These are phyloP conservation scores for Citrus maxima DNA, from an alignment of 345 rosid species.

Conservation along the genomic window DNA sequence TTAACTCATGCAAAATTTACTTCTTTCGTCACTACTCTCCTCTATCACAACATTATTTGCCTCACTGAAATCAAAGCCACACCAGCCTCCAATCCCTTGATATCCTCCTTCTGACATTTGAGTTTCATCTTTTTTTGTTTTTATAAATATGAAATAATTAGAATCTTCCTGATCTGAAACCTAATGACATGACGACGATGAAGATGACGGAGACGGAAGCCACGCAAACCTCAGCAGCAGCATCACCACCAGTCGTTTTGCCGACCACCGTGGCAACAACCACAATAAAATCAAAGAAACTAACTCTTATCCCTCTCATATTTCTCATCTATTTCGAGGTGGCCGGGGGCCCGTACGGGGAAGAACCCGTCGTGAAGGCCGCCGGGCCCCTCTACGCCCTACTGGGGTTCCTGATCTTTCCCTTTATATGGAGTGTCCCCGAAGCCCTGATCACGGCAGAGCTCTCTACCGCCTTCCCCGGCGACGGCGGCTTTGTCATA, in stretches of 20 bases:
- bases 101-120: too few species aligned
- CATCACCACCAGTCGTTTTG: neutral
- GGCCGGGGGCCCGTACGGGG: conserved; percentile 66
- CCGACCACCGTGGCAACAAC: neutral
- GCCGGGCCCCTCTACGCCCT: conserved; percentile 58
- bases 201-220: neutral
- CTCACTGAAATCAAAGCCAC: too few species aligned
- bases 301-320: conserved; percentile 54
- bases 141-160: too few species aligned
- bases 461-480: conserved; percentile 67
- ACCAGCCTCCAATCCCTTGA: too few species aligned
- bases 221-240: neutral
- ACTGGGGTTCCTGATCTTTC: conserved; percentile 60
- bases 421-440: conserved; percentile 68
- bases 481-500: conserved; percentile 65
- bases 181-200: too few species aligned
- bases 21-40: neutral
- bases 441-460: conserved; percentile 79
- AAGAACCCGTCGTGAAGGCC: conserved; percentile 55
- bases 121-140: too few species aligned
- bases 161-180: too few species aligned
- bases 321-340: conserved; percentile 71
- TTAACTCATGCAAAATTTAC: neutral
- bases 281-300: conserved; percentile 29
- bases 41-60: too few species aligned